Conservation (phyloP, 2,329 filamentous ascomycete genomes). For the Sarocladium kiliense region DNA sequence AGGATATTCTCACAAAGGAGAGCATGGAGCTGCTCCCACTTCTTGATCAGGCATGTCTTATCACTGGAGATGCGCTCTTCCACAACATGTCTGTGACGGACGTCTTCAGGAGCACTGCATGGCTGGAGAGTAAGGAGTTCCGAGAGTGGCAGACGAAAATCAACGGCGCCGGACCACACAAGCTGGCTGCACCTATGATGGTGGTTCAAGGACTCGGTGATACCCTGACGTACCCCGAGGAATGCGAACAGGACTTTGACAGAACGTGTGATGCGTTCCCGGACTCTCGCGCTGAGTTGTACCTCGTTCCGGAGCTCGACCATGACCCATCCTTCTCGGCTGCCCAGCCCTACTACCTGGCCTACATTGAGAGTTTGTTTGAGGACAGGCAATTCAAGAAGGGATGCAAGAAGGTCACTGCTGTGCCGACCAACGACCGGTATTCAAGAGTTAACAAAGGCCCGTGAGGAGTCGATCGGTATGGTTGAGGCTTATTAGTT, state of each 20-base stretch:
- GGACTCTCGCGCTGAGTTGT: neutral
- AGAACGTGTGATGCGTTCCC: constrained; percentile 13
- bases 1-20: constrained; percentile 14
- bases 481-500: too few species aligned
- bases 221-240: constrained; percentile 11
- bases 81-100: constrained; percentile 11
- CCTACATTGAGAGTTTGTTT: neutral
- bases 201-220: constrained; percentile 18
- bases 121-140: constrained; percentile 9
- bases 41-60: constrained; percentile 12
- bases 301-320: neutral
- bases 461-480: neutral
- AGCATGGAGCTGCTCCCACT: constrained; percentile 5
- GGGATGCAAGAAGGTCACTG: neutral
- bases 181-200: constrained; percentile 16
- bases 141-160: neutral
- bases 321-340: neutral
- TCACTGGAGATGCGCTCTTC: constrained; percentile 11
- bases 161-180: constrained; percentile 17
- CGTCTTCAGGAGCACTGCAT: constrained; percentile 13
- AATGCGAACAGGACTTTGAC: constrained; percentile 13
- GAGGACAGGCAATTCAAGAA: neutral
- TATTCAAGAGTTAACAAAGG: neutral
- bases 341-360: neutral
- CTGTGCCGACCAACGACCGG: neutral